Evolutionary conservation across 768 basidiomycete genomes (phyloP).

Genomic region (Dioszegia crocea): DNA sequence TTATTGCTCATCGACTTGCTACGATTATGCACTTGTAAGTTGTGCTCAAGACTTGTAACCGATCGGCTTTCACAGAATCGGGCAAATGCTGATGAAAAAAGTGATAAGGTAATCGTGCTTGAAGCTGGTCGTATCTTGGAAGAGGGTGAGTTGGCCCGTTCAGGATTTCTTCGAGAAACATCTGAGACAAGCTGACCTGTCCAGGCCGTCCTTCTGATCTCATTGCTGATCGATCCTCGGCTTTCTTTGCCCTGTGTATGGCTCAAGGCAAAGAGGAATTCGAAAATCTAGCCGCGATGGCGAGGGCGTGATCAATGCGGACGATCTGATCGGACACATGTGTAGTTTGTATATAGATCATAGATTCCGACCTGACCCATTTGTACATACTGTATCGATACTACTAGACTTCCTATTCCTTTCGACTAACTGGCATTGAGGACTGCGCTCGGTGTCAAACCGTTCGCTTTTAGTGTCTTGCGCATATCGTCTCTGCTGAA

Average conservation of each 20-base stretch:
- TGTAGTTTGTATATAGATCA: neutral
- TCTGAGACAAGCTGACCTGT: too few species aligned
- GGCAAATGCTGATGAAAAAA: neutral
- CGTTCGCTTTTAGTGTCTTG: conserved; percentile 75
- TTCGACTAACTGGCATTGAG: conserved; percentile 31
- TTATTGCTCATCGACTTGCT: conserved; percentile 48
- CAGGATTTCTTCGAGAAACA: too few species aligned
- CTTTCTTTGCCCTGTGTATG: conserved; percentile 38
- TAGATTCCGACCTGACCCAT: neutral
- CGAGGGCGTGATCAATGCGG: neutral
- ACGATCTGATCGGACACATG: neutral
- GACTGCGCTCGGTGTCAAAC: conserved; percentile 86
- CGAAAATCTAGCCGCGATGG: conserved; percentile 24
- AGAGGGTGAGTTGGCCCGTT: conserved; percentile 25
- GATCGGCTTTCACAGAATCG: neutral
- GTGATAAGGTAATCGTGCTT: conserved; percentile 43
- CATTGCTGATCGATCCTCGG: conserved; percentile 22
- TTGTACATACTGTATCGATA: conserved; percentile 2
- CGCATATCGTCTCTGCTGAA: conserved; percentile 69
- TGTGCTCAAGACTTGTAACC: too few species aligned
- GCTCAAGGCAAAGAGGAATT: conserved; percentile 46
- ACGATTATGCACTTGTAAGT: conserved; percentile 47
- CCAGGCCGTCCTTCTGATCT: conserved; percentile 38
- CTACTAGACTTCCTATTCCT: neutral
- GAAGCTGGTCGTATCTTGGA: conserved; percentile 42